Percentiles rank a stretch among this genome's conserved stretches.
Conservation (phyloP, 176 grass and related monocot species). For the Oryza nivara region DNA sequence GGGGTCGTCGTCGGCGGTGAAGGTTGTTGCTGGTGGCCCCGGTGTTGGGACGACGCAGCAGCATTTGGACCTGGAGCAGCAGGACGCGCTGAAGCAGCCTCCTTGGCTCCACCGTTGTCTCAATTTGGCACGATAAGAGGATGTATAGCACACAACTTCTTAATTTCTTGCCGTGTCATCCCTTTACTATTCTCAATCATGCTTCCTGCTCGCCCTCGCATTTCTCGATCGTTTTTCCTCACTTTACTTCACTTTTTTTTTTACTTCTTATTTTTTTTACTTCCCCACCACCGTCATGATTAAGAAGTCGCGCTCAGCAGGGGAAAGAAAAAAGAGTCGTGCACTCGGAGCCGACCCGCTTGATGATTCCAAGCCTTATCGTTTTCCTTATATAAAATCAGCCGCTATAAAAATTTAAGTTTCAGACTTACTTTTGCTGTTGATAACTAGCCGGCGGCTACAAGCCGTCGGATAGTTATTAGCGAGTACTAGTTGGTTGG, state of each 20-base stretch:
- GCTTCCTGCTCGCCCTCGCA: neutral
- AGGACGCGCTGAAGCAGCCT: conserved; percentile 43
- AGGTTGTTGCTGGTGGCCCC: neutral
- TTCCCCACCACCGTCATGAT: too few relatives aligned
- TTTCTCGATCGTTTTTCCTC: neutral
- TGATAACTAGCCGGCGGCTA: too few relatives aligned
- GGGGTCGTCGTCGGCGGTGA: neutral
- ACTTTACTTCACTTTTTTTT: too few relatives aligned
- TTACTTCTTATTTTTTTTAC: neutral
- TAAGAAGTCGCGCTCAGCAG: too few relatives aligned
- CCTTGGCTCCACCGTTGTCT: conserved; percentile 46
- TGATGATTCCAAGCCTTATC: too few relatives aligned
- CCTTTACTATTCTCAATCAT: neutral
- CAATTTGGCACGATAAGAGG: conserved; percentile 47
- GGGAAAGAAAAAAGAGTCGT: too few relatives aligned
- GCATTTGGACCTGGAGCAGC: conserved; percentile 15
- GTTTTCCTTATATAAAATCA: too few relatives aligned
- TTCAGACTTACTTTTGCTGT: too few relatives aligned
- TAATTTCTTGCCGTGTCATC: neutral
- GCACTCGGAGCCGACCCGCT: too few relatives aligned
- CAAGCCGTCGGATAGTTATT: too few relatives aligned
- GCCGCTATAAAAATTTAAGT: too few relatives aligned
- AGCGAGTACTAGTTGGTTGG: too few relatives aligned
- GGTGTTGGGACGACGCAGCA: neutral
- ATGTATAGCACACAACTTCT: neutral